Evolutionary conservation across 176 grass and related monocot species (phyloP), one percentile per base, ranked within the genome.

Genomic region (Chrysopogon serrulatus): DNA sequence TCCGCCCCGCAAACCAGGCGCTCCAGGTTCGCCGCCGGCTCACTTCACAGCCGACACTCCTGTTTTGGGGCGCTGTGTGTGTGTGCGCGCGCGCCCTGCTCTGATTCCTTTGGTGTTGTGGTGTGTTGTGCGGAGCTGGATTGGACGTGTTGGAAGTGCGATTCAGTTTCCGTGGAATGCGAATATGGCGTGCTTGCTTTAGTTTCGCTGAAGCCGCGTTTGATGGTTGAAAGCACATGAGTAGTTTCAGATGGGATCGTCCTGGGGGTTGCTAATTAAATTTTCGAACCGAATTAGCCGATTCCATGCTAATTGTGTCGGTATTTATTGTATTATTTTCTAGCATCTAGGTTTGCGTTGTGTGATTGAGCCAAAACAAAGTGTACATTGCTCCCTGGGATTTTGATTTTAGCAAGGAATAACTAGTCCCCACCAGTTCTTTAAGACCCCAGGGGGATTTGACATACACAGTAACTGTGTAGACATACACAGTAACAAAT

Each of bases 1-100:
- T 93, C 80, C 85, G 87, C 63, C 82, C 85, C 88, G 69, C 82
- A 17, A 72, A 80, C 73, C 80, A 88, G 54, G 91, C 82, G 48
- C 84, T 99, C 23, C 87, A 94, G 96, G 93, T 98, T n/a, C 17
- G 16, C 42, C 4, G 6, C 42, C 36, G 5, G 7, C 11, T 28
- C 42, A 16, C 49, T 17, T 28, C 42, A 16, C 49, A 32, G 30
- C 4, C 15, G 17, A 9, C n/a, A 26, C 35, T 44, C 28, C 18
- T 2, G 2, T 68, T 77, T 77, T 2, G 0, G 4, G 27, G 28
- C 0, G 21, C 41, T 44, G 2, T 8, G 5, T 0, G 56, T 60
- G n/a, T n/a, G n/a, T n/a, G n/a, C n/a, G n/a, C n/a, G n/a, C n/a
- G n/a, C n/a, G 57, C 16, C 41, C 23, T 10, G 56, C 27, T 48